Evolutionary conservation across 257 asterid species (phyloP).

Genomic region (Ehretia macrophylla): DNA sequence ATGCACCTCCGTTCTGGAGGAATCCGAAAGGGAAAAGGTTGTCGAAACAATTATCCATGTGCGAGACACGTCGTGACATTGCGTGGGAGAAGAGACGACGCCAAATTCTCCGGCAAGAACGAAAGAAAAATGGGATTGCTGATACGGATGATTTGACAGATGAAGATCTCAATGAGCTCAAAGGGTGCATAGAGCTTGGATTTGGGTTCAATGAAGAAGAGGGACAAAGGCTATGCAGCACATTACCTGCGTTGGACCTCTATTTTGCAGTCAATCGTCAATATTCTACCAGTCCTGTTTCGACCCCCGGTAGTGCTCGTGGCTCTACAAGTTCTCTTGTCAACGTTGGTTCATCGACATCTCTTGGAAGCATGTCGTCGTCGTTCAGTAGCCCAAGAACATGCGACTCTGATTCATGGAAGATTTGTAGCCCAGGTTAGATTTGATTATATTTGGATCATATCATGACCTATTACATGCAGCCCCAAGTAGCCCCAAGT

Average conservation of each 20-base stretch:
- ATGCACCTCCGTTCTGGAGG: conserved; percentile 3
- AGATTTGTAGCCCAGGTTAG: conserved; percentile 31
- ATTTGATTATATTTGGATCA: neutral
- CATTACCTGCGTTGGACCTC: conserved; percentile 81
- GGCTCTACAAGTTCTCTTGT: conserved; percentile 23
- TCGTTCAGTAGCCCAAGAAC: conserved; percentile 30
- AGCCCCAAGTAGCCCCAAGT: no score
- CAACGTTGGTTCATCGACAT: conserved; percentile 11
- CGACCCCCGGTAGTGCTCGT: conserved; percentile 34
- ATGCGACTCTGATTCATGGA: conserved; percentile 22
- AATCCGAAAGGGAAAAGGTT: neutral
- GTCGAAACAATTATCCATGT: conserved; percentile 2
- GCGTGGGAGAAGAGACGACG: conserved; percentile 1
- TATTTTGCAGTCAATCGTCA: conserved; percentile 73
- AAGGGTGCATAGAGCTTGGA: conserved; percentile 81
- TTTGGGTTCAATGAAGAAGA: conserved; percentile 78
- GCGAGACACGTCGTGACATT: neutral
- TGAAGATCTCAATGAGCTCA: conserved; percentile 74
- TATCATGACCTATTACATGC: neutral
- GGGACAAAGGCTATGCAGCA: conserved; percentile 56
- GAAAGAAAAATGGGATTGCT: conserved; percentile 28
- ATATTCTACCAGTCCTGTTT: conserved; percentile 35
- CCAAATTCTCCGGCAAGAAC: conserved; percentile 22
- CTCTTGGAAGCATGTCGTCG: conserved; percentile 16
- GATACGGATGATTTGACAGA: conserved; percentile 44